Conservation (phyloP, 2,329 filamentous ascomycete genomes). For the Hypoxylon sp. region DNA sequence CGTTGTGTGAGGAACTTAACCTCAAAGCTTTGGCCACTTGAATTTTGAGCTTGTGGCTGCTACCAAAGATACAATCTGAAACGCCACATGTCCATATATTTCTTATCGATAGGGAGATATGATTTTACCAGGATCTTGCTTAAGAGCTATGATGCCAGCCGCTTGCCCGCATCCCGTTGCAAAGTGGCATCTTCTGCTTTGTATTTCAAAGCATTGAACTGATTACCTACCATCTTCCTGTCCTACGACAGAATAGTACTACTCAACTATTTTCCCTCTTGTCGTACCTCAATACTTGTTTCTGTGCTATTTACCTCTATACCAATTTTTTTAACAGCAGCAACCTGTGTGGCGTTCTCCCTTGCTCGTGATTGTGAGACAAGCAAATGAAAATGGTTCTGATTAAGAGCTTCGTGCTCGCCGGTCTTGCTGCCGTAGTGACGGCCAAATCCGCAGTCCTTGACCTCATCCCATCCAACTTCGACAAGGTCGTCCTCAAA, state of each 20-base stretch:
- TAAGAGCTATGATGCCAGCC: conserved; percentile 30
- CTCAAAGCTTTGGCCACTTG: not conserved
- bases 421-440: conserved; percentile 68
- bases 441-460: conserved; percentile 86
- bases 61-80: not conserved
- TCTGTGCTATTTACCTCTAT: conserved; percentile 2
- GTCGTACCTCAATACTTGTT: conserved; percentile 11
- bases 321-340: conserved; percentile 4
- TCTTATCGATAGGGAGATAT: conserved; percentile 41
- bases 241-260: conserved; percentile 26
- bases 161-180: conserved; percentile 45
- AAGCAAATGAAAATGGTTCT: conserved; percentile 62
- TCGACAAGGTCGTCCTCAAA: conserved; percentile 89
- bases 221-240: conserved; percentile 30
- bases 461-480: conserved; percentile 91
- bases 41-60: conserved; percentile 4
- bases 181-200: conserved; percentile 57
- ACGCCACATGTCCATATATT: conserved; percentile 3
- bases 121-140: conserved; percentile 24
- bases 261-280: conserved; percentile 8
- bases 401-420: conserved; percentile 72
- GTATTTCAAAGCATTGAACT: conserved; percentile 57
- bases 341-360: conserved; percentile 16
- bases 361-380: conserved; percentile 26
- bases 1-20: not conserved